phyloP scores from a whole-genome alignment of 2,329 filamentous ascomycete genomes.

The Emydomyces testavorans region DNA sequence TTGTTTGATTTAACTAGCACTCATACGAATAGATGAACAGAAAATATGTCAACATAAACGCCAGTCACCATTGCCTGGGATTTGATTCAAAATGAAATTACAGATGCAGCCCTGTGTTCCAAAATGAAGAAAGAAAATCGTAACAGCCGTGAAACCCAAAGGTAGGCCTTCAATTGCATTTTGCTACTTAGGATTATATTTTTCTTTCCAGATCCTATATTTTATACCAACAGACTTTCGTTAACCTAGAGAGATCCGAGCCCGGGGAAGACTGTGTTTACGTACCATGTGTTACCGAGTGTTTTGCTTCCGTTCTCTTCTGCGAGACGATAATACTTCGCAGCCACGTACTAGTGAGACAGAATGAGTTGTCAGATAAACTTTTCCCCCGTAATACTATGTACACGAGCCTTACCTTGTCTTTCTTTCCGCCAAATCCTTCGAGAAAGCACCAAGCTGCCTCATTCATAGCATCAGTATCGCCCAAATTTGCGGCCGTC shows the following conservation, averaged over 20 bases:
- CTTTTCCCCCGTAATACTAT: neutral
- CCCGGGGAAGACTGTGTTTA: neutral
- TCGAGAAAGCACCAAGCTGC: conserved; percentile 90
- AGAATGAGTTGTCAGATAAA: conserved; percentile 15
- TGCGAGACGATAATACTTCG: conserved; percentile 76
- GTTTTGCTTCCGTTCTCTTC: conserved; percentile 82
- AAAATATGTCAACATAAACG: no score
- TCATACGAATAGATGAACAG: no score
- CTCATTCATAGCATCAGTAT: conserved; percentile 97
- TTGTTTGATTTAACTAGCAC: no score
- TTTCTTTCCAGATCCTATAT: conserved; percentile 99
- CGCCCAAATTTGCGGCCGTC: conserved; percentile 89
- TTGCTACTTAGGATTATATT: conserved; percentile 55
- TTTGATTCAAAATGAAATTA: no score
- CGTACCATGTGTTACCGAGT: conserved; percentile 86
- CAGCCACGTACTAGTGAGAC: conserved; percentile 39
- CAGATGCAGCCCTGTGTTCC: neutral
- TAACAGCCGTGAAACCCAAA: no score
- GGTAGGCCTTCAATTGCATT: no score
- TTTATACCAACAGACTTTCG: no score
- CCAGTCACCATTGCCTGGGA: no score
- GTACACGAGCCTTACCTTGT: conserved; percentile 73
- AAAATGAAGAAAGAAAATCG: no score
- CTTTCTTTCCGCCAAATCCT: conserved; percentile 94
- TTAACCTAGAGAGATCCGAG: no score